These are phyloP conservation scores for Penicillium antarcticum DNA, from an alignment of 495 filamentous ascomycete genomes.

Conservation along the genomic window DNA sequence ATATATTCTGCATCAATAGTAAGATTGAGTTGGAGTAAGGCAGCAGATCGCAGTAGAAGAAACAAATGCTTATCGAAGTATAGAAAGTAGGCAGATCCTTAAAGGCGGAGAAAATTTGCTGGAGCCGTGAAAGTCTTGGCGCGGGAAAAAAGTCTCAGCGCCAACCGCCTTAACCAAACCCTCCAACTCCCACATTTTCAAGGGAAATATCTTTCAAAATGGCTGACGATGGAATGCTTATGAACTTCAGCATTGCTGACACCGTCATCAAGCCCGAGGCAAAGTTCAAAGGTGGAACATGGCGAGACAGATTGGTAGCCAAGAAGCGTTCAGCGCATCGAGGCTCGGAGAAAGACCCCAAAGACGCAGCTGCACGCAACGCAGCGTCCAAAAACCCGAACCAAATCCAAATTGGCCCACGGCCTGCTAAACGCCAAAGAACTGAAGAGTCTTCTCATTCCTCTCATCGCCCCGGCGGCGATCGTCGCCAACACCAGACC, in stretches of 20 bases:
- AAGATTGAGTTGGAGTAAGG: too few relatives aligned
- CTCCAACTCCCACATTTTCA: background rate
- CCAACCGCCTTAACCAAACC: constrained; percentile 11
- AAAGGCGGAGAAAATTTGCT: constrained; percentile 39
- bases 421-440: constrained; percentile 41
- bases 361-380: constrained; percentile 15
- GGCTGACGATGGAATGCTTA: constrained; percentile 92
- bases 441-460: constrained; percentile 23
- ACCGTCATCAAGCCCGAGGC: constrained; percentile 54
- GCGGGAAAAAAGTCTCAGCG: constrained; percentile 28
- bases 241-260: constrained; percentile 82
- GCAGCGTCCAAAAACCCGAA: constrained; percentile 36
- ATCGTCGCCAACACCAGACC: constrained; percentile 20
- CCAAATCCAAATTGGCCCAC: constrained; percentile 28
- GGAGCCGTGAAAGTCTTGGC: constrained; percentile 21
- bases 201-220: constrained; percentile 42
- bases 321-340: constrained; percentile 64
- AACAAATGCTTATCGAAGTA: too few relatives aligned
- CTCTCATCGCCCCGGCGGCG: constrained; percentile 3
- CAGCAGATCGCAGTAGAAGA: too few relatives aligned
- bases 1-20: too few relatives aligned
- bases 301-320: constrained; percentile 81
- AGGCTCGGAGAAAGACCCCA: constrained; percentile 26
- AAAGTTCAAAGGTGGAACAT: constrained; percentile 82
- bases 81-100: constrained; percentile 35